Conservation (phyloP, 345 rosid genomes). For the Populus deltoides region DNA sequence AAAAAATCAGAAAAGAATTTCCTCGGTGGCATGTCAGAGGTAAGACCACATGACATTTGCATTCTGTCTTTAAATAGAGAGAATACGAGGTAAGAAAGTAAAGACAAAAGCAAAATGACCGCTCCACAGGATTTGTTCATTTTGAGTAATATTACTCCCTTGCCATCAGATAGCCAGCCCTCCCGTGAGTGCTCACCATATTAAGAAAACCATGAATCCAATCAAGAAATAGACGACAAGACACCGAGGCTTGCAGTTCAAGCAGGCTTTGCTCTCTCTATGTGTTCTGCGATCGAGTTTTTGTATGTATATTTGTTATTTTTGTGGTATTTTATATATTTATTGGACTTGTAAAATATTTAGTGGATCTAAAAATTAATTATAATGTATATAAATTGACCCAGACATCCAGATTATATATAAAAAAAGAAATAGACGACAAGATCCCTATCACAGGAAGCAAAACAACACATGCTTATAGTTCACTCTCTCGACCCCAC, state of each 20-base stretch:
- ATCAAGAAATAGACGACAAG: background rate
- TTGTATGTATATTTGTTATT: too few species aligned
- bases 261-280: too few species aligned
- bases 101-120: background rate
- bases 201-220: too few species aligned
- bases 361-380: too few species aligned
- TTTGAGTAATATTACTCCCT: background rate
- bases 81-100: background rate
- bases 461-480: background rate
- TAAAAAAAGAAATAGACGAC: background rate
- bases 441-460: background rate
- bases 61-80: background rate
- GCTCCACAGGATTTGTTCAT: background rate
- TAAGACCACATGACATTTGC: background rate
- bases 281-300: too few species aligned
- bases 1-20: background rate
- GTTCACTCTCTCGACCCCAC: background rate
- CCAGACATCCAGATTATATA: too few species aligned
- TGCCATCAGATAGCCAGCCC: too few species aligned
- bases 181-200: too few species aligned
- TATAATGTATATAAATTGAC: too few species aligned
- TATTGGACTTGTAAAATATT: too few species aligned
- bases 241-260: too few species aligned
- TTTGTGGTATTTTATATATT: too few species aligned
- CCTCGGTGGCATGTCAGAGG: background rate